Evolutionary conservation across 345 rosid species (phyloP), one percentile per base, ranked within the genome.

Genomic region (Dipteronia dyeriana): DNA sequence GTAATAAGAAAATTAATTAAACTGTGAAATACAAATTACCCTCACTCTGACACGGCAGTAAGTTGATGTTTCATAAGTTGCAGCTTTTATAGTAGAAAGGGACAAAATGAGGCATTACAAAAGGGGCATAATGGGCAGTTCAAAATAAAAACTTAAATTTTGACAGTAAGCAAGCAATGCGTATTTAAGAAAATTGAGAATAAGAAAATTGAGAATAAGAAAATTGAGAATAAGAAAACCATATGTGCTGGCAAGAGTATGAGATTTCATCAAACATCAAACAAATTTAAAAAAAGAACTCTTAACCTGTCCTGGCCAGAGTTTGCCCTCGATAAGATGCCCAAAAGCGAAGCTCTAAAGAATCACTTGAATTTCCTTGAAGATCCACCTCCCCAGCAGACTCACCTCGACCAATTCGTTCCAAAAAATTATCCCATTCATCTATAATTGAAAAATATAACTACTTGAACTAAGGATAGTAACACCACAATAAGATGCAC

Each of bases 381-480:
- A 86, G 90, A 70, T 96, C 99, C 25, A 64, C 88, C 80, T 87
- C 97, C 66, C 85, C 90, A 19, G 90, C 85, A 68, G 97, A 83
- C 76, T 83, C 89, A 22, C 87, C 94, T 76, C 88, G 88, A 76
- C 94, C 95, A 87, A 90, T 89, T 85, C 99, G 87, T 84, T 96
- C 94, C 90, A 96, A 83, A 82, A 92, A 96, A 82, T 96, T 96
- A 79, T 91, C 98, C 99, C 99, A 96, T 86, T 96, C 99, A 90
- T 96, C 99, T 96, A 79, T 73, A 64, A 23, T 73, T 67, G 78
- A 51, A 62, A 84, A 41, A 51, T 47, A 41, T 11, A 53, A 56
- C 29, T 10, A 56, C 41, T 17, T 29, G 16, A 53, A 39, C 60
- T 41, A 45, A 26, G 7, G 45, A 72, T 20, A 72, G 64, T 26